phyloP scores from a whole-genome alignment of 768 basidiomycete genomes.

The Amanita muscaria region DNA sequence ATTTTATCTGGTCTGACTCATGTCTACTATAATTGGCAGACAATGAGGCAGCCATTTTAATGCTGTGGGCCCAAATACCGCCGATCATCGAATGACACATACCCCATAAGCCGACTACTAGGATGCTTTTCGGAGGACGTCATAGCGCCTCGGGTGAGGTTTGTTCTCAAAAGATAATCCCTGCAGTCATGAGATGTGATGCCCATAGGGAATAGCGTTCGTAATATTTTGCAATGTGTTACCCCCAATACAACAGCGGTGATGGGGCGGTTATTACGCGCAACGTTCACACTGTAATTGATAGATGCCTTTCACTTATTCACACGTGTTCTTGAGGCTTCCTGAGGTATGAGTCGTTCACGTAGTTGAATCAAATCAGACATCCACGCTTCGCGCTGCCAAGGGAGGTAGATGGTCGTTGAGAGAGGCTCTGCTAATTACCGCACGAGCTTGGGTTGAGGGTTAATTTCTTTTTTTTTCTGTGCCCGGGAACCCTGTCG shows the following conservation, averaged over 20 bases:
- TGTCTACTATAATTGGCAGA: slow-evolving; percentile 2
- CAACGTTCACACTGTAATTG: background rate
- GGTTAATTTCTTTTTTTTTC: no score
- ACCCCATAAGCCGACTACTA: background rate
- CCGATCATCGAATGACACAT: slow-evolving; percentile 2
- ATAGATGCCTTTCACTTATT: background rate
- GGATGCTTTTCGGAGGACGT: background rate
- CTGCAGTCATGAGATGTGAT: background rate
- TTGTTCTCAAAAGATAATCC: background rate
- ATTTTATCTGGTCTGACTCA: slow-evolving; percentile 4
- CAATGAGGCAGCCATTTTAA: slow-evolving; percentile 5
- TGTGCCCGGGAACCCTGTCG: no score
- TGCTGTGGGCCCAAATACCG: background rate
- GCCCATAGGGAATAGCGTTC: no score
- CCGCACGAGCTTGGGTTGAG: no score
- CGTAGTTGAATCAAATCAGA: no score
- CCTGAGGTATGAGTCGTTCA: background rate
- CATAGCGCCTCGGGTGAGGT: background rate
- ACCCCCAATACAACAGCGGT: slow-evolving; percentile 3
- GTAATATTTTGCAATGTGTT: background rate
- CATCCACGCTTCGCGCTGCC: no score
- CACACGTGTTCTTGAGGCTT: background rate
- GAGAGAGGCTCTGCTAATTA: no score
- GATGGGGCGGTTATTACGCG: slow-evolving; percentile 5
- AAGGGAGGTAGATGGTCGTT: no score